Evolutionary conservation across 2,329 filamentous ascomycete species (phyloP), one percentile per base, ranked within the genome.

Genomic region (Aphanocladium album): DNA sequence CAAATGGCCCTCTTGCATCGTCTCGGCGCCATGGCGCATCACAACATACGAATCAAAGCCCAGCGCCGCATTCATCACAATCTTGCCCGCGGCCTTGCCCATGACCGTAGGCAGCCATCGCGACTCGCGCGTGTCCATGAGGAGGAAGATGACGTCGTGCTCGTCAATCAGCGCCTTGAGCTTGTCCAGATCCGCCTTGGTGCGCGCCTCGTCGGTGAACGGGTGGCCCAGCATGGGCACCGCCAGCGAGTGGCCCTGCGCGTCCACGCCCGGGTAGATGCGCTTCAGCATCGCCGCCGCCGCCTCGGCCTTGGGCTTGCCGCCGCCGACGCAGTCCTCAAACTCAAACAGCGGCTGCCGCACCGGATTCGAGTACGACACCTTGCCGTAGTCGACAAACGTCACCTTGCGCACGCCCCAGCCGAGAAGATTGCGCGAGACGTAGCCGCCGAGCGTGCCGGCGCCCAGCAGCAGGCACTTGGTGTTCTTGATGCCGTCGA

Each of bases 31-130:
- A 73, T 99, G 95, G 60, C 95, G 86, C 95, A 99, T 98, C 39
- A 96, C 92, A 2, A 99, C 92, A 68, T 91, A 99, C 0, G 92
- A 95, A 74, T 99, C 95, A 70, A 99, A 99, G 0, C 95, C 95
- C 3, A 99, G 82, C 1, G 95, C 95, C 8, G 93, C 92, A 73
- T 98, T 99, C 83, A 99, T 89, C 25, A 99, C 93, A 64, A 98
- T 91, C 77, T 99, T 99, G 37, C 89, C 90, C 2, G 88, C 85
- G 3, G 93, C 88, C 74, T 98, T 99, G 45, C 89, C 93, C 88
- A 99, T 96, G 17, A 99, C 86, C 0, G 93, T 98, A 1, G 95
- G 95, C 45, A 99, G 79, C 95, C 95, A 99, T 65, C 95, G 83
- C 51, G 91, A 95, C 75, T 99, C 95, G 64, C 95, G 82, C 11